These are phyloP conservation scores for Stagonosporopsis tanaceti DNA, from an alignment of 2,329 filamentous ascomycete species.

Conservation along the genomic window DNA sequence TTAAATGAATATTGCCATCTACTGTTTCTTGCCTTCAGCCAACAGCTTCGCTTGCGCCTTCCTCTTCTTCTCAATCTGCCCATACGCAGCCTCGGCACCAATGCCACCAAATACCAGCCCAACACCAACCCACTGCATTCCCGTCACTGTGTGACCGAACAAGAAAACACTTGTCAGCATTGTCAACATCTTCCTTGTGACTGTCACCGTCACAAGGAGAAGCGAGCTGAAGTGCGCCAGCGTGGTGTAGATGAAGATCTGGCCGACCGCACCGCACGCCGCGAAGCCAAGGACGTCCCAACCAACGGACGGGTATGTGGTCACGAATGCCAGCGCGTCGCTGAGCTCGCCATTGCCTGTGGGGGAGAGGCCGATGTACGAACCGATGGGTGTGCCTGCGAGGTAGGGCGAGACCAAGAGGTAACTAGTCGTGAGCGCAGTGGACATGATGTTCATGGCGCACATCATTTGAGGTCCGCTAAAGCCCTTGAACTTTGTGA, in stretches of 20 bases:
- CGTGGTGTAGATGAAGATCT: slow-evolving; percentile 96
- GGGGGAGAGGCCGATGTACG: slow-evolving; percentile 52
- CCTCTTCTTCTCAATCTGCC: slow-evolving; percentile 80
- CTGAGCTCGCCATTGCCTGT: slow-evolving; percentile 72
- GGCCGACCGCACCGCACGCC: slow-evolving; percentile 87
- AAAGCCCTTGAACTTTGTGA: slow-evolving; percentile 77
- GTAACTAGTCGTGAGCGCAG: slow-evolving; percentile 77
- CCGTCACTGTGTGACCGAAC: slow-evolving; percentile 85
- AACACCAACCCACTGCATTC: slow-evolving; percentile 95
- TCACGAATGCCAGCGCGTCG: slow-evolving; percentile 82
- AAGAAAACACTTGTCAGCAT: slow-evolving; percentile 96
- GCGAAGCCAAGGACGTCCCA: slow-evolving; percentile 90
- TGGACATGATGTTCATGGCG: slow-evolving; percentile 90
- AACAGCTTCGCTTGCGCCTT: slow-evolving; percentile 71
- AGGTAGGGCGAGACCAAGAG: slow-evolving; percentile 81
- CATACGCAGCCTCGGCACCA: slow-evolving; percentile 85
- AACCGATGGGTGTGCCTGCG: slow-evolving; percentile 63
- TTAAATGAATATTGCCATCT: not conserved
- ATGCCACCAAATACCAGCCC: slow-evolving; percentile 94
- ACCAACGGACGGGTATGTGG: slow-evolving; percentile 79
- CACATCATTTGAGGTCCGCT: slow-evolving; percentile 99
- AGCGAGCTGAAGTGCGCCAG: slow-evolving; percentile 91
- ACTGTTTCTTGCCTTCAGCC: slow-evolving; percentile 27
- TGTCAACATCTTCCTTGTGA: slow-evolving; percentile 98
- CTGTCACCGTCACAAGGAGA: slow-evolving; percentile 92